Percentiles rank a stretch among this genome's conserved stretches.
phyloP scores from a whole-genome alignment of 2,329 filamentous ascomycete species.

The Colletotrichum filicis region DNA sequence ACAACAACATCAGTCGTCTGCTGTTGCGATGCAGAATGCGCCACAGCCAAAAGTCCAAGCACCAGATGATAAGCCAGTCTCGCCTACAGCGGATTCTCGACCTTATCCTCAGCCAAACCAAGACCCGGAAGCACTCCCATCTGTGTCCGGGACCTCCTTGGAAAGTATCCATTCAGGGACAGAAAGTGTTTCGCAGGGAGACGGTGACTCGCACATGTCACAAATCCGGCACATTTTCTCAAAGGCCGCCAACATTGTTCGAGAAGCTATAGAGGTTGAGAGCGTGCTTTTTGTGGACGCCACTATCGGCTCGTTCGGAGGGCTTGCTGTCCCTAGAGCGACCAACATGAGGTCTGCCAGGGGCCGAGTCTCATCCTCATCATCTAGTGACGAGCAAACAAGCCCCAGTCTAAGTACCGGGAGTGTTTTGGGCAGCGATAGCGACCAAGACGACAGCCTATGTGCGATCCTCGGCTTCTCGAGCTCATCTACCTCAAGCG shows the following conservation, averaged over 20 bases:
- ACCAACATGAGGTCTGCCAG: background rate
- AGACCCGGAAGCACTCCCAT: background rate
- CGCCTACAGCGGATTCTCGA: background rate
- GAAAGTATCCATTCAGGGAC: slow-evolving; percentile 43
- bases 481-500: slow-evolving; percentile 44
- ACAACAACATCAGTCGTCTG: background rate
- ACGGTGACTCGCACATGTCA: background rate
- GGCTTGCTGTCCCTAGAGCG: slow-evolving; percentile 36
- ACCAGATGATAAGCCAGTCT: background rate
- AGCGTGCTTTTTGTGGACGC: slow-evolving; percentile 33
- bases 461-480: slow-evolving; percentile 53
- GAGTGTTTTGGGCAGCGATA: background rate
- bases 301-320: slow-evolving; percentile 41
- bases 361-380: slow-evolving; percentile 24
- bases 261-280: slow-evolving; percentile 50
- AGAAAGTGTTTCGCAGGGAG: background rate
- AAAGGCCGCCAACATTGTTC: slow-evolving; percentile 55
- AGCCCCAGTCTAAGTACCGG: background rate
- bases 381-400: slow-evolving; percentile 38
- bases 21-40: background rate
- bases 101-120: background rate
- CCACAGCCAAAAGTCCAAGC: background rate
- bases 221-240: slow-evolving; percentile 47
- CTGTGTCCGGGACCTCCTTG: background rate
- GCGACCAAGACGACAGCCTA: background rate